These are phyloP conservation scores for Pelagophyceae sp. DNA, from an alignment of 352 stramenopile genomes.

Conservation along the genomic window DNA sequence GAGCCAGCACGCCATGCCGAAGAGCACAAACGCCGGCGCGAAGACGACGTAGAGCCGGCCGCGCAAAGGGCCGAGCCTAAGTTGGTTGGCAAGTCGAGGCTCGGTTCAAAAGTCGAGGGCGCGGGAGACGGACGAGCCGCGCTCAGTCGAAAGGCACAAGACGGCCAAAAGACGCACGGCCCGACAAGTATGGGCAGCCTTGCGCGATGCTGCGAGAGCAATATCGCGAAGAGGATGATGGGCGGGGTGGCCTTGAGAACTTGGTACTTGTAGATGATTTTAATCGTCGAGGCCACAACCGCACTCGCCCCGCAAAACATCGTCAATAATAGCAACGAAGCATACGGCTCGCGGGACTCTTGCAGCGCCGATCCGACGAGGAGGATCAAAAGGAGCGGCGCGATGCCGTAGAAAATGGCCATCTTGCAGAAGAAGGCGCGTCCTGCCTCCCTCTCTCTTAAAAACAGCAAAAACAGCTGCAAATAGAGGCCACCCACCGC, in stretches of 20 bases:
- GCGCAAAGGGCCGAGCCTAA: too few relatives aligned
- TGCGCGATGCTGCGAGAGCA: not conserved
- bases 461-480: not conserved
- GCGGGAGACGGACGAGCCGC: not conserved
- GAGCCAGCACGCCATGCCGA: not conserved
- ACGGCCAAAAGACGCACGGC: not conserved
- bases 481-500: not conserved
- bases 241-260: not conserved
- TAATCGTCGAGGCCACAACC: not conserved
- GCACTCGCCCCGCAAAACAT: not conserved
- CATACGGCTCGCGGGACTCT: not conserved
- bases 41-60: conserved; percentile 7
- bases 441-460: too few relatives aligned
- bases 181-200: not conserved
- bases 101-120: too few relatives aligned
- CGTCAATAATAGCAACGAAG: not conserved
- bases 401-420: not conserved
- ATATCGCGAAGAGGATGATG: not conserved
- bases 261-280: not conserved
- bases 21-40: not conserved
- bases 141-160: not conserved
- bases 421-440: conserved; percentile 5
- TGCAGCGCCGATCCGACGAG: not conserved
- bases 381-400: not conserved
- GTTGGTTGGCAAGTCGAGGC: too few relatives aligned